Evolutionary conservation across 2,329 filamentous ascomycete genomes (phyloP).

Genomic region (Claviceps quebecensis): DNA sequence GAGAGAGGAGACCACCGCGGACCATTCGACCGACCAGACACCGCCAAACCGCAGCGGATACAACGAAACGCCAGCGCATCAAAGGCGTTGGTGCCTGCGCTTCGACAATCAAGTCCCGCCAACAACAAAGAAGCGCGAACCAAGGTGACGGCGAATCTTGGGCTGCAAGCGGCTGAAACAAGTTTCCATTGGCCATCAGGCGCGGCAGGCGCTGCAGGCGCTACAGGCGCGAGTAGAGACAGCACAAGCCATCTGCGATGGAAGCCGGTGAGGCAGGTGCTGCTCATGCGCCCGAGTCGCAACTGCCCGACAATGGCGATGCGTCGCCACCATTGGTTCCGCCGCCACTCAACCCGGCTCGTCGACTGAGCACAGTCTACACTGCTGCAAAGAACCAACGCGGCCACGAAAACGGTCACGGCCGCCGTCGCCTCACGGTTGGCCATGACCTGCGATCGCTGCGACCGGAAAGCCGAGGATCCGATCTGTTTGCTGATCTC

Average conservation of each 20-base stretch:
- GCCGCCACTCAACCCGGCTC: constrained; percentile 2
- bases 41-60: too few relatives aligned
- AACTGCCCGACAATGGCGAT: constrained; percentile 1
- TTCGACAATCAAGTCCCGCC: too few relatives aligned
- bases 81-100: too few relatives aligned
- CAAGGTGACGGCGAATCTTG: too few relatives aligned
- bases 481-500: constrained; percentile 9
- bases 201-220: neutral
- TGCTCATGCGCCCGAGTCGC: neutral
- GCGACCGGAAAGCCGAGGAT: constrained; percentile 1
- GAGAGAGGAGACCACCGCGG: too few relatives aligned
- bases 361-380: neutral
- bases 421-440: neutral
- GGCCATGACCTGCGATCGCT: neutral
- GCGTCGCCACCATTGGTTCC: constrained; percentile 3
- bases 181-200: too few relatives aligned
- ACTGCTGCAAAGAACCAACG: neutral
- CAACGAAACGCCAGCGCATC: too few relatives aligned
- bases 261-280: neutral
- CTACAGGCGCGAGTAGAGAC: neutral
- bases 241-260: neutral
- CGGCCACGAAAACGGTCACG: neutral
- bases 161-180: too few relatives aligned
- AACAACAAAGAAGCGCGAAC: too few relatives aligned
- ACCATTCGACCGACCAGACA: too few relatives aligned